Percentiles rank a stretch among this genome's conserved stretches.
These are phyloP conservation scores for Lactarius psammicola DNA, from an alignment of 768 basidiomycete genomes.

Conservation along the genomic window DNA sequence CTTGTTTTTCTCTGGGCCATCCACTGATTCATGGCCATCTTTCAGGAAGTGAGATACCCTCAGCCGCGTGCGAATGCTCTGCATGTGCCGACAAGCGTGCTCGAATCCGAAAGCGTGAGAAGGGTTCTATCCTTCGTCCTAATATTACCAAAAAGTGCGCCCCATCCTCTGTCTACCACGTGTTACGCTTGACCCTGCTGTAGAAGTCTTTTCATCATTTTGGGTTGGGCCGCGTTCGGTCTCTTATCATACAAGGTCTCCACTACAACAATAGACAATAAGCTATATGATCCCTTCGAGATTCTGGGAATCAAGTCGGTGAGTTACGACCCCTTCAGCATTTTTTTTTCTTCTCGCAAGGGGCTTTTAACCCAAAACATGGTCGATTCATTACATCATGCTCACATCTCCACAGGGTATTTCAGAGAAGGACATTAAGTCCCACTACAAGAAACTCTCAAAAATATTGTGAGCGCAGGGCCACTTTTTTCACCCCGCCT, in stretches of 20 bases:
- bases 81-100: constrained; percentile 34
- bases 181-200: background rate
- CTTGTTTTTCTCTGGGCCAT: background rate
- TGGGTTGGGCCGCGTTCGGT: constrained; percentile 74
- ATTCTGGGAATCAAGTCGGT: constrained; percentile 80
- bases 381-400: background rate
- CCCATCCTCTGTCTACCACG: constrained; percentile 6
- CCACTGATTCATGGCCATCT: background rate
- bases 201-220: constrained; percentile 58
- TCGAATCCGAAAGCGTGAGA: constrained; percentile 32
- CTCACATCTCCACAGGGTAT: constrained; percentile 44
- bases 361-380: background rate
- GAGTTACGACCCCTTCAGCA: constrained; percentile 33
- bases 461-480: constrained; percentile 63
- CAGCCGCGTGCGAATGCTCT: constrained; percentile 25
- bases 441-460: constrained; percentile 90
- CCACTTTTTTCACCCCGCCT: background rate
- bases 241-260: constrained; percentile 67
- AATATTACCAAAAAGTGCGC: constrained; percentile 19
- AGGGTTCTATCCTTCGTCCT: constrained; percentile 26
- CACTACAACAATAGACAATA: constrained; percentile 55
- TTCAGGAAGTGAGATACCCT: constrained; percentile 17
- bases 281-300: constrained; percentile 90
- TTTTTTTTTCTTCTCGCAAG: background rate
- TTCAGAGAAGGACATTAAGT: constrained; percentile 90